These are phyloP conservation scores for Thelephora aurantiotincta DNA, from an alignment of 768 basidiomycete species.

Conservation along the genomic window DNA sequence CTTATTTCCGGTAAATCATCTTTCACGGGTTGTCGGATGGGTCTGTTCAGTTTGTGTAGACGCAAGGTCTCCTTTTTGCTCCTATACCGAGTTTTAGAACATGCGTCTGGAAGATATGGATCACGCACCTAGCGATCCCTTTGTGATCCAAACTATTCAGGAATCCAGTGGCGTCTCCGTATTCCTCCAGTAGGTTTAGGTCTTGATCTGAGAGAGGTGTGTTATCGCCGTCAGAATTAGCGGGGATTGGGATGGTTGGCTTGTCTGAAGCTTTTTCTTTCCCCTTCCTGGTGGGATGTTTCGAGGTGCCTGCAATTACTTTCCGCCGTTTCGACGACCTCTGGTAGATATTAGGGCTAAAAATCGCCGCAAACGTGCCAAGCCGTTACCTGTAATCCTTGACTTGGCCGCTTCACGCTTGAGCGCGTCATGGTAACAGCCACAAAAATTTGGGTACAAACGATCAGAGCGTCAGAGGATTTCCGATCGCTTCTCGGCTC, in stretches of 20 bases:
- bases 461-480: slow-evolving; percentile 1
- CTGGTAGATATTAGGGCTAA: slow-evolving; percentile 11
- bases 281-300: slow-evolving; percentile 23
- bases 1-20: slow-evolving; percentile 59
- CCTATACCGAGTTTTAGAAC: slow-evolving; percentile 24
- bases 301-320: slow-evolving; percentile 21
- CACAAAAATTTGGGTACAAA: slow-evolving; percentile 8
- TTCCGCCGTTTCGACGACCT: slow-evolving; percentile 50
- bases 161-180: slow-evolving; percentile 50
- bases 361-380: background rate
- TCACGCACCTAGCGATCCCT: slow-evolving; percentile 63
- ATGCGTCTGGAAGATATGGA: slow-evolving; percentile 1
- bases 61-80: slow-evolving; percentile 75
- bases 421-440: slow-evolving; percentile 9
- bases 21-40: slow-evolving; percentile 26
- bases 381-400: slow-evolving; percentile 15
- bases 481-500: slow-evolving; percentile 1
- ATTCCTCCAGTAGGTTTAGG: slow-evolving; percentile 49
- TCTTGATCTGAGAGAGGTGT: slow-evolving; percentile 56
- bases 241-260: slow-evolving; percentile 49
- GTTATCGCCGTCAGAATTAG: slow-evolving; percentile 29
- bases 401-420: slow-evolving; percentile 19
- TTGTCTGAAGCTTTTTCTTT: slow-evolving; percentile 51
- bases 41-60: slow-evolving; percentile 53
- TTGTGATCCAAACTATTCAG: slow-evolving; percentile 57